Evolutionary conservation across 805 yeast genomes (phyloP).

Genomic region (Komagataella populi): DNA sequence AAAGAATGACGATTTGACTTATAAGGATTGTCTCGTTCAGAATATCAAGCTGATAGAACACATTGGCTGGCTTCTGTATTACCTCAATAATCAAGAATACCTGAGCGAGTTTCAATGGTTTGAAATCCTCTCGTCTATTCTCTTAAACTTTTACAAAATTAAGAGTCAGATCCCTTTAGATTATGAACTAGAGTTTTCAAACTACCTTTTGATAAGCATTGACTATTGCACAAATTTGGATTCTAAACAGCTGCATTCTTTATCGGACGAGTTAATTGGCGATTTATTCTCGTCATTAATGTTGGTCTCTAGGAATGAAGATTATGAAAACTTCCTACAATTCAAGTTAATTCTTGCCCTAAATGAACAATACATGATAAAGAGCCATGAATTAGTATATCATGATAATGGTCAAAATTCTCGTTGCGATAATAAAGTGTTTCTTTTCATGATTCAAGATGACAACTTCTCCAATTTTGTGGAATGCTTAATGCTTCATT

Average conservation of each 20-base stretch:
- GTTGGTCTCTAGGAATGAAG: slow-evolving; percentile 25
- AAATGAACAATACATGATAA: slow-evolving; percentile 81
- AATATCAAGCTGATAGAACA: slow-evolving; percentile 17
- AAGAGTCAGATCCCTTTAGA: neutral
- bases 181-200: neutral
- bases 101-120: slow-evolving; percentile 42
- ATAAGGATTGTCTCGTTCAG: neutral
- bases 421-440: slow-evolving; percentile 30
- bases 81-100: slow-evolving; percentile 16
- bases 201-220: neutral
- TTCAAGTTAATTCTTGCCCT: slow-evolving; percentile 61
- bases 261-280: slow-evolving; percentile 31
- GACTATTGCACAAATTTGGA: neutral
- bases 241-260: slow-evolving; percentile 20
- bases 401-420: slow-evolving; percentile 7
- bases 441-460: slow-evolving; percentile 35
- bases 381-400: slow-evolving; percentile 4
- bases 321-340: slow-evolving; percentile 52
- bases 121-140: slow-evolving; percentile 19
- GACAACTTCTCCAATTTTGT: slow-evolving; percentile 39
- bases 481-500: slow-evolving; percentile 56
- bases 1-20: neutral
- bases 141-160: slow-evolving; percentile 13
- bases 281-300: slow-evolving; percentile 30
- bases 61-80: slow-evolving; percentile 16